Percentiles rank a stretch among this genome's conserved stretches.
Conservation (phyloP, 169 alveolate species). For the Plasmodium reichenowi region DNA sequence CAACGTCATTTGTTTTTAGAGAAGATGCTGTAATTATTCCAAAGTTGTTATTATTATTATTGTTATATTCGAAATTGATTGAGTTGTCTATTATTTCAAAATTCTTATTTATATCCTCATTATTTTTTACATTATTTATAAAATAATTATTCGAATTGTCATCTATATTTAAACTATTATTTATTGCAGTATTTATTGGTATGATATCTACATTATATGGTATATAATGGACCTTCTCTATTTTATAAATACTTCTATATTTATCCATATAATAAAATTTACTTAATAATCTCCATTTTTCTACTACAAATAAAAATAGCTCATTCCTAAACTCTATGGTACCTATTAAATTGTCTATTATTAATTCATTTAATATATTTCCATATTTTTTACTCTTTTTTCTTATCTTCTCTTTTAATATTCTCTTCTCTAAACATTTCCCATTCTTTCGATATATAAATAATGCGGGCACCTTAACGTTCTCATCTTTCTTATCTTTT, state of each 20-base stretch:
- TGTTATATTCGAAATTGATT: not conserved
- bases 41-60: not conserved
- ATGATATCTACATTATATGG: constrained; percentile 52
- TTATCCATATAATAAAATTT: constrained; percentile 64
- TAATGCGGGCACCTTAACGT: constrained; percentile 35
- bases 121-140: constrained; percentile 25
- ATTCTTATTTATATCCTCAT: constrained; percentile 51
- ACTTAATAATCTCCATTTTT: constrained; percentile 64
- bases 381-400: constrained; percentile 66
- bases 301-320: constrained; percentile 66
- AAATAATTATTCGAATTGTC: constrained; percentile 52
- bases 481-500: constrained; percentile 62
- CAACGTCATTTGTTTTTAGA: not conserved
- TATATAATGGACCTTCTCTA: constrained; percentile 65
- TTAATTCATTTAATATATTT: constrained; percentile 49
- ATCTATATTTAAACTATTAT: constrained; percentile 55
- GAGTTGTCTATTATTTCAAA: constrained; percentile 44
- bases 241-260: constrained; percentile 69
- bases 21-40: not conserved
- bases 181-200: constrained; percentile 37
- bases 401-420: constrained; percentile 54
- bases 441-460: constrained; percentile 61
- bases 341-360: constrained; percentile 65
- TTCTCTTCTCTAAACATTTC: constrained; percentile 58
- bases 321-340: constrained; percentile 40